Evolutionary conservation across 495 filamentous ascomycete genomes (phyloP).

Genomic region (Melanomma pulvis-pyrius): DNA sequence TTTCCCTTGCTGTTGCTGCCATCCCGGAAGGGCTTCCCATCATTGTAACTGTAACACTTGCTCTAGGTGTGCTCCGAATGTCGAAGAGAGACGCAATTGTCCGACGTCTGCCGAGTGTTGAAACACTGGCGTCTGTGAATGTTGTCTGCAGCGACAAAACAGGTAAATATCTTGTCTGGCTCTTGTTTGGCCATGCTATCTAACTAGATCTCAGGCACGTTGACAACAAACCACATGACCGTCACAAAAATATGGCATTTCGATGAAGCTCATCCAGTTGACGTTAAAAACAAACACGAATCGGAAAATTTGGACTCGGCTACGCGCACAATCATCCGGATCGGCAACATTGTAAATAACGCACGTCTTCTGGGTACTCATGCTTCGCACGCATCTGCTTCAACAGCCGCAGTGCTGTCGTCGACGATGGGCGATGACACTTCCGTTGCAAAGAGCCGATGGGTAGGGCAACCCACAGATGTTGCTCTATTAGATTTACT

Average conservation of each 20-base stretch:
- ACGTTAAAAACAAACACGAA: slow-evolving; percentile 71
- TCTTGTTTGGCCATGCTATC: neutral
- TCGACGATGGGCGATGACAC: slow-evolving; percentile 69
- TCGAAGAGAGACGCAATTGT: slow-evolving; percentile 92
- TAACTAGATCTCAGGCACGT: slow-evolving; percentile 61
- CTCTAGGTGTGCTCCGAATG: slow-evolving; percentile 93
- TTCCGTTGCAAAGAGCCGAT: slow-evolving; percentile 72
- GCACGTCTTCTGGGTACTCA: slow-evolving; percentile 69
- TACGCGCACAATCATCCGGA: slow-evolving; percentile 75
- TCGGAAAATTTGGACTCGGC: slow-evolving; percentile 68
- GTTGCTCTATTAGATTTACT: slow-evolving; percentile 92
- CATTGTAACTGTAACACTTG: slow-evolving; percentile 95
- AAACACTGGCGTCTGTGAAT: slow-evolving; percentile 96
- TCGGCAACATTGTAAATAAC: slow-evolving; percentile 97
- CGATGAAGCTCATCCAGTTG: slow-evolving; percentile 67
- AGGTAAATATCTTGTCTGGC: slow-evolving; percentile 47
- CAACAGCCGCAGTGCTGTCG: slow-evolving; percentile 74
- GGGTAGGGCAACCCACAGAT: slow-evolving; percentile 96
- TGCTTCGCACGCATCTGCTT: slow-evolving; percentile 60
- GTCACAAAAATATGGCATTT: slow-evolving; percentile 97
- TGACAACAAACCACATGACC: slow-evolving; percentile 98
- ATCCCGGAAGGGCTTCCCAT: slow-evolving; percentile 97
- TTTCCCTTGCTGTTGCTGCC: slow-evolving; percentile 93
- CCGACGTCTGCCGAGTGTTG: slow-evolving; percentile 90
- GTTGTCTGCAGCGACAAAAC: slow-evolving; percentile 99